phyloP scores from a whole-genome alignment of 306 rosid genomes.

The Echinosophora koreensis region DNA sequence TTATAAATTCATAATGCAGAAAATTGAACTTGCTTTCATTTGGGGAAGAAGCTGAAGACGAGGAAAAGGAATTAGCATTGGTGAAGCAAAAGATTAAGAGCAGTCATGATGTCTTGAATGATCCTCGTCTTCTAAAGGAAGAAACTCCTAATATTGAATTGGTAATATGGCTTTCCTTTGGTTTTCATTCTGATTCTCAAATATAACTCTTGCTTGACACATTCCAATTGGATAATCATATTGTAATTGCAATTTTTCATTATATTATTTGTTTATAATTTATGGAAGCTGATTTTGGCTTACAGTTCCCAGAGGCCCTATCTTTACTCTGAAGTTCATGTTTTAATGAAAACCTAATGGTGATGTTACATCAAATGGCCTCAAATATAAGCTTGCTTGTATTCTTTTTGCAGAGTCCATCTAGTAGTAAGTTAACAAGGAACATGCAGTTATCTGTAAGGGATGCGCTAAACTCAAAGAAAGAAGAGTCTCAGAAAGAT shows the following conservation, averaged over 20 bases:
- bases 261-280: slow-evolving; percentile 22
- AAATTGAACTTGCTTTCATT: slow-evolving; percentile 89
- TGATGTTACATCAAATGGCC: slow-evolving; percentile 13
- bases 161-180: slow-evolving; percentile 54
- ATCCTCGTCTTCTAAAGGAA: slow-evolving; percentile 93
- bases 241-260: slow-evolving; percentile 1
- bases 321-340: slow-evolving; percentile 33
- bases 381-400: slow-evolving; percentile 1
- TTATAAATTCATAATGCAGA: slow-evolving; percentile 56
- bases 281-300: slow-evolving; percentile 32
- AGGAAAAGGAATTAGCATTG: slow-evolving; percentile 81
- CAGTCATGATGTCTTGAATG: slow-evolving; percentile 96
- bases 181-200: slow-evolving; percentile 37
- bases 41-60: slow-evolving; percentile 98
- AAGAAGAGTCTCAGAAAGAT: slow-evolving; percentile 69
- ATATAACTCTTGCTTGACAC: slow-evolving; percentile 28
- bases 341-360: slow-evolving; percentile 25
- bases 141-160: slow-evolving; percentile 54
- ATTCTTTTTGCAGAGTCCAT: slow-evolving; percentile 58
- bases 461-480: slow-evolving; percentile 79
- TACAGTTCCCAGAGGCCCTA: neutral
- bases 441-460: slow-evolving; percentile 81
- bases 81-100: slow-evolving; percentile 90
- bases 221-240: neutral
- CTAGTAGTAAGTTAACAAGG: slow-evolving; percentile 62